Base-by-base conservation (phyloP, 208 protist genomes). In the Lotmaria passim region DNA sequence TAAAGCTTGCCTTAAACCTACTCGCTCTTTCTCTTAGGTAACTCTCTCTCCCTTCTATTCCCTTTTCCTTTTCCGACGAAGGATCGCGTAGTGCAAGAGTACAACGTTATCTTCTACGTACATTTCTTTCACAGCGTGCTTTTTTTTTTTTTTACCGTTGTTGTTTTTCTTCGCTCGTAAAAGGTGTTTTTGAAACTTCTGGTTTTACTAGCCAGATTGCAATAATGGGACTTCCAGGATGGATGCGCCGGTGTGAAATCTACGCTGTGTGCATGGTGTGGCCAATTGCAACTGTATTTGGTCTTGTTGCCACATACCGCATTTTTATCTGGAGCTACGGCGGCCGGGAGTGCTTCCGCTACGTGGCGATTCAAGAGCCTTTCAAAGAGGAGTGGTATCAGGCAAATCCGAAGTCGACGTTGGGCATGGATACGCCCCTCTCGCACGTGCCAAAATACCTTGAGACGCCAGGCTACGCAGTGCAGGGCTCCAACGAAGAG, bases 291-390 rank as follows among this genome's bases (percentile, higher is more conserved):
- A 89, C 83, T 0, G 75, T 93, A 1, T 68, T 78, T 19, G 85
- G 77, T 3, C 61, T 92, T 4, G 83, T 93, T 14, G 75, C 59
- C 36, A 91, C 81, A 21, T 95, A 93, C 62, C 81, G 78, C 61
- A 53, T 95, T 43, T 92, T 95, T 39, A 91, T 95, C n/a, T 95
- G 90, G 87, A 92, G 86, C 60, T 95, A 93, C 73, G 90, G 90
- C 31, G 90, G 90, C 52, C 73, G 83, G 10, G 90, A 95, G n/a
- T 93, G 85, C 78, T 95, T 95, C 74, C 90, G 90, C 43, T 92
- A 92, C 58, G 84, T 95, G 8, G 90, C 80, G 15, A 93, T 95
- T 59, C 75, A 95, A 72, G 87, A 93, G 73, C 90, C 90, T 3
- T 89, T 90, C 44, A 89, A 91, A 69, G 86, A 90, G 62, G 75